Base-by-base conservation (phyloP, 202 grass and related monocot genomes). In the Dendrocalamus latiflorus region DNA sequence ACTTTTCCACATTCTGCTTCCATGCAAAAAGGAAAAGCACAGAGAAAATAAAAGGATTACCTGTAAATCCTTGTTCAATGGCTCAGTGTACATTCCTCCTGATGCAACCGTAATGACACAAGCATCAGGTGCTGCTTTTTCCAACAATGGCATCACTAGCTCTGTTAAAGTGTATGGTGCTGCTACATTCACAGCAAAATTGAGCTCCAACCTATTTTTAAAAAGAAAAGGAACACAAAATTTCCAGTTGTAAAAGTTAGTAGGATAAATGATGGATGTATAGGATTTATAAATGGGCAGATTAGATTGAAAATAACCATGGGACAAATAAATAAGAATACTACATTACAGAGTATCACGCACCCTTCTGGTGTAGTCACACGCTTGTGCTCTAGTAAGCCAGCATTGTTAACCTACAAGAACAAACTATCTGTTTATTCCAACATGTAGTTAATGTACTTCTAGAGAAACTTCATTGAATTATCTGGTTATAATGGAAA, bases 401-500 rank as follows among this genome's bases (percentile, higher is more conserved):
- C 95, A 79, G 92, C 92, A 90, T 98, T 98, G 79, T 98, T 95
- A 74, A 98, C 92, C 95, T 98, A 88, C 26, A 90, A 74, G 45
- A 66, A 68, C 1, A 92, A 67, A 86, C 2, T 71, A 66, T 72
- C 10, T 42, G 16, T 22, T 16, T 66, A 47, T 42, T 43, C 28
- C 7, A 22, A 20, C 13, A 44, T 10, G 63, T 18, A 39, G 9
- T 59, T 67, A 9, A 65, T 82, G 30, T 18, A 54, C 37, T 54
- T 79, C 14, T 57, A n/a, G 37, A 90, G 16, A 77, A 81, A 79
- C 28, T 26, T 55, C 18, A 81, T 18, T 55, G 25, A 61, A 36
- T 69, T 36, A 45, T 84, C 38, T 67, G 47, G 39, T 82, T n/a
- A 51, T 54, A 44, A 68, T n/a, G 49, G 22, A 73, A 44, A 67